Base-by-base conservation (phyloP, 441 rosid genomes). In the Melastoma candidum region DNA sequence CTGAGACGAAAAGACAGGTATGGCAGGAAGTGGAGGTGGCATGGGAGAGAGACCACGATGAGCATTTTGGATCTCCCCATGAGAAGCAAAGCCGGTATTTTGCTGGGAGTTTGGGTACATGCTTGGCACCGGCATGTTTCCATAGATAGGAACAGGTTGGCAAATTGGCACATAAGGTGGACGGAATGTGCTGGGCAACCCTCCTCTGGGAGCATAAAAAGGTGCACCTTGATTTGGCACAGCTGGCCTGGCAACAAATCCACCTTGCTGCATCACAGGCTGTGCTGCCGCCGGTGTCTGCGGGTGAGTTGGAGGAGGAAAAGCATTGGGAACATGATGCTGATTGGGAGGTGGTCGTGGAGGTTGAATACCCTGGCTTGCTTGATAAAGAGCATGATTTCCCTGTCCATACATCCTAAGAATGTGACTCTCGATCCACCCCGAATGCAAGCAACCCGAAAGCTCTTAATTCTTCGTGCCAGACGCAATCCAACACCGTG, bases 351-450 rank as follows among this genome's bases (percentile, higher is more conserved):
- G 74, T 3, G 58, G 65, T 59, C 65, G 39, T 9, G 78, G 73
- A 11, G 62, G 36, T 26, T 67, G 74, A 67, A 74, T 50, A 61
- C 67, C 70, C 63, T 63, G 77, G 41, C 72, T 67, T 45, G 54
- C 48, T 49, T 71, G 83, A 69, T 71, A 80, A 69, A 64, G 61
- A 68, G 63, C 64, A 45, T 56, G 57, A 63, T 52, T 64, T 51
- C 85, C 77, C 48, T 63, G 82, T 49, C 71, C 64, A 48, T 58
- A 63, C 87, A 81, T 81, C 56, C 54, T 29, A 39, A 63, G 26
- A 8, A 8, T 11, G 32, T 13, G 4, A 48, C 57, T 14, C 46
- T 52, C 45, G 47, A 14, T 12, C 49, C 11, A 25, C 41, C 41
- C 41, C 7, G 41, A 36, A 36, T 36, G 8, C 41, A 36, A 6